Base-by-base conservation (phyloP, 306 rosid genomes). In the Prinsepia uniflora region DNA sequence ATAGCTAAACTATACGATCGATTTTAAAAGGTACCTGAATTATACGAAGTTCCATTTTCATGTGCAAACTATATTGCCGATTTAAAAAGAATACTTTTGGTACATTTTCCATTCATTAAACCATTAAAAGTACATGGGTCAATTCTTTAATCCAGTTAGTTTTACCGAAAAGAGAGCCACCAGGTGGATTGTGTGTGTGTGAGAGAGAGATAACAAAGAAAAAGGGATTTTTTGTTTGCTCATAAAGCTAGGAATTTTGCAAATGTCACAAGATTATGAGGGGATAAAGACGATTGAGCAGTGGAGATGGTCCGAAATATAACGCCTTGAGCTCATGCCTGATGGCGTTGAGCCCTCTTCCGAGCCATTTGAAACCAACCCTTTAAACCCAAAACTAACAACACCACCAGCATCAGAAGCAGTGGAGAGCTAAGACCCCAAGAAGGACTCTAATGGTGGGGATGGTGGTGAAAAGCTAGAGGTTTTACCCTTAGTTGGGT, bases 211-310 rank as follows among this genome's bases (percentile, higher is more conserved):
- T 78, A 69, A 78, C 56, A 68, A 76, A 56, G 48, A 48, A 76
- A 64, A 65, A 30, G 9, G 50, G 63, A 59, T 40, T 57, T 73
- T 75, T 75, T 82, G 79, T 73, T 82, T 70, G 77, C 77, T 82
- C 75, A 78, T 78, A 84, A 84, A 87, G 87, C 75, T 75, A 59
- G 80, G 84, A 79, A 70, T 79, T 87, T 81, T 69, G 75, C 89
- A 84, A 85, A 91, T 91, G 97, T 89, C 98, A 90, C 88, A n/a
- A n/a, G n/a, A n/a, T n/a, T n/a, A n/a, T n/a, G n/a, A n/a, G n/a
- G n/a, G n/a, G n/a, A n/a, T n/a, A n/a, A n/a, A n/a, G n/a, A n/a
- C n/a, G n/a, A n/a, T n/a, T n/a, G n/a, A n/a, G n/a, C n/a, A n/a
- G n/a, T n/a, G n/a, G n/a, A n/a, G n/a, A n/a, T n/a, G n/a, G n/a